Percentiles rank a stretch among this genome's conserved stretches.
Conservation (phyloP, 768 basidiomycete genomes). For the Hydnomerulius pinastri region DNA sequence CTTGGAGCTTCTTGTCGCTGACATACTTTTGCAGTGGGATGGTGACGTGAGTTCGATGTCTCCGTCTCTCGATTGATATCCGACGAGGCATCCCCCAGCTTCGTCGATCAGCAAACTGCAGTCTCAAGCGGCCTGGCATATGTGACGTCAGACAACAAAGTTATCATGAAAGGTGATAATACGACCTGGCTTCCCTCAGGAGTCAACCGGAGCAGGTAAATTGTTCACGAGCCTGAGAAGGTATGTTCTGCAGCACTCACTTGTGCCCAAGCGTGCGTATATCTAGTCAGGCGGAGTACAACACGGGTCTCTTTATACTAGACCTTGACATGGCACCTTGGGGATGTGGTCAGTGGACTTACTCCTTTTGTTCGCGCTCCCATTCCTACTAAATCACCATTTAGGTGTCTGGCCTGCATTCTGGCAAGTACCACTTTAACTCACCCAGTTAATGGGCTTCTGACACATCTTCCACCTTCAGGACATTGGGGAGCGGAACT, state of each 20-base stretch:
- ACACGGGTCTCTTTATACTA: constrained; percentile 80
- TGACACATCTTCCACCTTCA: constrained; percentile 8
- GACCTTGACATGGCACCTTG: constrained; percentile 84
- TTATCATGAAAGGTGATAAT: constrained; percentile 79
- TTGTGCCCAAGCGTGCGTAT: constrained; percentile 65
- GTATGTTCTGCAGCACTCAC: neutral
- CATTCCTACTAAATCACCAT: constrained; percentile 7
- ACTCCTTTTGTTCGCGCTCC: neutral
- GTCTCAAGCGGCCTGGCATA: constrained; percentile 56
- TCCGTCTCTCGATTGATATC: constrained; percentile 1
- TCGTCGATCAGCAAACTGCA: constrained; percentile 57
- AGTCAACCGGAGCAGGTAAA: constrained; percentile 62
- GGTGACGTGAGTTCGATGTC: constrained; percentile 56
- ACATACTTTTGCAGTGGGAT: constrained; percentile 51
- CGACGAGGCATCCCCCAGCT: constrained; percentile 43
- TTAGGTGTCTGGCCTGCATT: constrained; percentile 83
- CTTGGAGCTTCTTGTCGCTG: constrained; percentile 14
- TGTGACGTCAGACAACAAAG: constrained; percentile 55
- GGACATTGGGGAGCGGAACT: constrained; percentile 45
- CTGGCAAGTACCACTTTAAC: constrained; percentile 46
- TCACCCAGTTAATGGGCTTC: neutral
- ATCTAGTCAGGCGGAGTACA: constrained; percentile 61
- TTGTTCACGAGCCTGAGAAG: constrained; percentile 1
- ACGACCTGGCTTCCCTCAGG: constrained; percentile 56
- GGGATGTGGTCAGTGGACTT: constrained; percentile 66